phyloP scores from a whole-genome alignment of 2,329 filamentous ascomycete species.

The Tympanopsis confertula region DNA sequence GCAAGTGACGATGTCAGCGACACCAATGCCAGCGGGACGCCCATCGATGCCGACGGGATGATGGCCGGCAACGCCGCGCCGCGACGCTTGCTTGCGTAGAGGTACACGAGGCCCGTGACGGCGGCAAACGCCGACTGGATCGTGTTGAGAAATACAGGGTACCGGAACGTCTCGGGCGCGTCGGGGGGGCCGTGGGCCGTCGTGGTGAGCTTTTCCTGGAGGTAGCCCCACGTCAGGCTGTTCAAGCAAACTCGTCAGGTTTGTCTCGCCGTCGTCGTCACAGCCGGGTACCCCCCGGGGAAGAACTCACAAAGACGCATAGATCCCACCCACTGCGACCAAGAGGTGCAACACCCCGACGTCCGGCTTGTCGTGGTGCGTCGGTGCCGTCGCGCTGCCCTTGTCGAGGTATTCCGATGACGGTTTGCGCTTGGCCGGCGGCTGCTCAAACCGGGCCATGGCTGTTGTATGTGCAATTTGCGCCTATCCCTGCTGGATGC shows the following conservation, averaged over 20 bases:
- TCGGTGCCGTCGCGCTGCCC: conserved; percentile 12
- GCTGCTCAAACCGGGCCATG: conserved; percentile 66
- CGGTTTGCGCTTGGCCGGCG: conserved; percentile 50
- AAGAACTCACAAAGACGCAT: conserved; percentile 77
- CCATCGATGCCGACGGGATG: conserved; percentile 65
- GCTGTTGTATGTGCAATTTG: conserved; percentile 1
- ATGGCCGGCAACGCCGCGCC: conserved; percentile 45
- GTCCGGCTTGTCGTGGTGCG: conserved; percentile 23
- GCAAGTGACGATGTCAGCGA: conserved; percentile 79
- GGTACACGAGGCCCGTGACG: conserved; percentile 70
- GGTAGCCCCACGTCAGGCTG: conserved; percentile 86
- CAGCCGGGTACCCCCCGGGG: conserved; percentile 1
- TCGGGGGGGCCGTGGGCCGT: conserved; percentile 62
- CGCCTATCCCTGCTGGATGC: not conserved
- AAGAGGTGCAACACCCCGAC: conserved; percentile 65
- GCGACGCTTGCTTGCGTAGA: conserved; percentile 49
- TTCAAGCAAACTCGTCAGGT: conserved; percentile 1
- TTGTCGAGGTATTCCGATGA: conserved; percentile 52
- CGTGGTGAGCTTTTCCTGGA: conserved; percentile 95
- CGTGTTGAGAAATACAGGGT: conserved; percentile 90
- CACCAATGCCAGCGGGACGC: conserved; percentile 71
- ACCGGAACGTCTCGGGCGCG: conserved; percentile 70
- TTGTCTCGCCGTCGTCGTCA: conserved; percentile 1
- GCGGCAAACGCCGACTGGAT: conserved; percentile 86
- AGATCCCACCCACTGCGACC: conserved; percentile 87